phyloP scores from a whole-genome alignment of 768 basidiomycete species.

The Daedalea quercina region DNA sequence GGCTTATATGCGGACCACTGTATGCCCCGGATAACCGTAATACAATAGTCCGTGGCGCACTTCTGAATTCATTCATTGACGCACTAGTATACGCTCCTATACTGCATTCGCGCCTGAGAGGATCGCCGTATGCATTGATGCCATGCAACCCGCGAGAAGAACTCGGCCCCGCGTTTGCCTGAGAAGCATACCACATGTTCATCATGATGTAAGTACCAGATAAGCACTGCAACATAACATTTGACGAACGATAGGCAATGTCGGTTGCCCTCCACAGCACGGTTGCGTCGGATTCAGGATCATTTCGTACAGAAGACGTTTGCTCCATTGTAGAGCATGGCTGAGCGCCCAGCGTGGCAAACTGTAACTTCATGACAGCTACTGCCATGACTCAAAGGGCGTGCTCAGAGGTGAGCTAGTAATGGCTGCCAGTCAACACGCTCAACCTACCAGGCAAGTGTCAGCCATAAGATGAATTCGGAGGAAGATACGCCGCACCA shows the following conservation, averaged over 20 bases:
- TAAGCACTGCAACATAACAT: too few relatives aligned
- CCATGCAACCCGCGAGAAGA: too few relatives aligned
- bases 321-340: neutral
- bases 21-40: too few relatives aligned
- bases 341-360: neutral
- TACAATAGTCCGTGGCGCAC: too few relatives aligned
- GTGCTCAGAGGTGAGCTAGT: neutral
- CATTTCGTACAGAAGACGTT: neutral
- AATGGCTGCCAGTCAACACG: slow-evolving; percentile 62
- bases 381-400: neutral
- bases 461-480: neutral
- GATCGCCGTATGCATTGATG: too few relatives aligned
- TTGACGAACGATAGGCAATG: too few relatives aligned
- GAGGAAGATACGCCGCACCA: slow-evolving; percentile 40
- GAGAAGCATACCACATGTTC: too few relatives aligned
- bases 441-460: slow-evolving; percentile 20
- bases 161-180: too few relatives aligned
- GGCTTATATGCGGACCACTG: too few relatives aligned
- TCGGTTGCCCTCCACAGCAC: too few relatives aligned
- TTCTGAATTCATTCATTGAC: neutral
- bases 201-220: too few relatives aligned
- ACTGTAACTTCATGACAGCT: neutral
- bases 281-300: too few relatives aligned
- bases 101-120: neutral
- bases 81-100: neutral